These are phyloP conservation scores for Emmonsiellopsis sp. DNA, from an alignment of 2,329 filamentous ascomycete genomes.

Conservation along the genomic window DNA sequence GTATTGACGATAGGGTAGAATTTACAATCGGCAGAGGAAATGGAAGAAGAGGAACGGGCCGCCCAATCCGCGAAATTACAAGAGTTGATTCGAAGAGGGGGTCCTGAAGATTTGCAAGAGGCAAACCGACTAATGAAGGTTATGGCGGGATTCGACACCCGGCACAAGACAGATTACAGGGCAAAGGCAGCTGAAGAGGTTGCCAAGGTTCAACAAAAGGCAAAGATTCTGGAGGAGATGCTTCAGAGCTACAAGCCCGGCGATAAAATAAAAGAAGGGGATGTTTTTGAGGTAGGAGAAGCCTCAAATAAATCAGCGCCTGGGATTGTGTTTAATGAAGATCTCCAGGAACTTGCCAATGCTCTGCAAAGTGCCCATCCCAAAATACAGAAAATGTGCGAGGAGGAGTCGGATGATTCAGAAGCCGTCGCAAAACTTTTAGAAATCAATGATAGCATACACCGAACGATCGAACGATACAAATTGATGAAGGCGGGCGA, in stretches of 20 bases:
- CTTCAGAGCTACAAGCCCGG: constrained; percentile 74
- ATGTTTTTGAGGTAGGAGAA: constrained; percentile 55
- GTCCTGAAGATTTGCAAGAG: constrained; percentile 89
- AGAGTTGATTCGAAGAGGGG: constrained; percentile 85
- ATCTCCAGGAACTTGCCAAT: constrained; percentile 66
- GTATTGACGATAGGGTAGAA: constrained; percentile 50
- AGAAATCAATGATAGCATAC: constrained; percentile 98
- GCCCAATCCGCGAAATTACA: constrained; percentile 97
- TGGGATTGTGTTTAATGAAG: constrained; percentile 1
- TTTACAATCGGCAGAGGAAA: constrained; percentile 91
- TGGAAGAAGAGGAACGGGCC: constrained; percentile 93
- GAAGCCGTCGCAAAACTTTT: constrained; percentile 92
- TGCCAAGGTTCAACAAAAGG: constrained; percentile 90
- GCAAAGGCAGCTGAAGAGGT: constrained; percentile 97
- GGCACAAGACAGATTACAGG: constrained; percentile 93
- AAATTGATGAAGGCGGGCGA: constrained; percentile 95
- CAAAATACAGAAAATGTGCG: constrained; percentile 99
- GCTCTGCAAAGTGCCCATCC: constrained; percentile 88
- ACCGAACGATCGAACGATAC: constrained; percentile 90
- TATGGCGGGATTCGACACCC: constrained; percentile 94
- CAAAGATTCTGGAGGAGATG: constrained; percentile 83
- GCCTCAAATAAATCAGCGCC: neutral
- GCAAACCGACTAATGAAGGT: constrained; percentile 98
- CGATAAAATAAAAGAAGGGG: constrained; percentile 64
- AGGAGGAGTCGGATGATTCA: constrained; percentile 93